phyloP scores from a whole-genome alignment of 202 grass and related monocot species.

The Sporobolus alterniflorus region DNA sequence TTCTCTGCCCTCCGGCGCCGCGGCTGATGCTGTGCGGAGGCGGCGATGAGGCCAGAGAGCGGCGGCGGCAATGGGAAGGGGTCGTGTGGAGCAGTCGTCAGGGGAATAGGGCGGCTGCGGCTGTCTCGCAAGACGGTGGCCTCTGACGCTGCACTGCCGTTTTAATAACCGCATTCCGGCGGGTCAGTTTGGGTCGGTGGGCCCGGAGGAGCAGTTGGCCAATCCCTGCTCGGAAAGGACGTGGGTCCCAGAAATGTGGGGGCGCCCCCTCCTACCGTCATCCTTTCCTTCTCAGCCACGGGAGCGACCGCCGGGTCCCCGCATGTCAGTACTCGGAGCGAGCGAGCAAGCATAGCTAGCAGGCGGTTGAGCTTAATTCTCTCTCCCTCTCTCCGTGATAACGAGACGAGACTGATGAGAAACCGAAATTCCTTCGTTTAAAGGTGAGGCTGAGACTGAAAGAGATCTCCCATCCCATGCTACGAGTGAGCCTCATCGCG shows the following conservation, averaged over 20 bases:
- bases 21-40: not conserved
- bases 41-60: not conserved
- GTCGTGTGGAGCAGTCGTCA: not conserved
- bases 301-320: not conserved
- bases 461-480: not conserved
- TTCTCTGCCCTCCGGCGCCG: no score
- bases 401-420: not conserved
- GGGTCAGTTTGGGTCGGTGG: not conserved
- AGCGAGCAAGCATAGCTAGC: no score
- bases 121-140: not conserved
- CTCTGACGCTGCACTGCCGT: not conserved
- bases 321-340: not conserved
- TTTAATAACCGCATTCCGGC: slow-evolving; percentile 41
- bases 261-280: not conserved
- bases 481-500: not conserved
- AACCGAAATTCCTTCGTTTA: not conserved
- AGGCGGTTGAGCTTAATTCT: not conserved
- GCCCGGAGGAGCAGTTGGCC: slow-evolving; percentile 45
- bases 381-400: not conserved
- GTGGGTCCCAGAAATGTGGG: slow-evolving; percentile 35
- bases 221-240: slow-evolving; percentile 40
- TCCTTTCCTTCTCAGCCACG: not conserved
- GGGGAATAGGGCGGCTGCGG: not conserved
- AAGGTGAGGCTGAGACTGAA: not conserved
- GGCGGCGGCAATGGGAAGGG: not conserved